These are phyloP conservation scores for Mycena rebaudengoi DNA, from an alignment of 768 basidiomycete species.

Conservation along the genomic window DNA sequence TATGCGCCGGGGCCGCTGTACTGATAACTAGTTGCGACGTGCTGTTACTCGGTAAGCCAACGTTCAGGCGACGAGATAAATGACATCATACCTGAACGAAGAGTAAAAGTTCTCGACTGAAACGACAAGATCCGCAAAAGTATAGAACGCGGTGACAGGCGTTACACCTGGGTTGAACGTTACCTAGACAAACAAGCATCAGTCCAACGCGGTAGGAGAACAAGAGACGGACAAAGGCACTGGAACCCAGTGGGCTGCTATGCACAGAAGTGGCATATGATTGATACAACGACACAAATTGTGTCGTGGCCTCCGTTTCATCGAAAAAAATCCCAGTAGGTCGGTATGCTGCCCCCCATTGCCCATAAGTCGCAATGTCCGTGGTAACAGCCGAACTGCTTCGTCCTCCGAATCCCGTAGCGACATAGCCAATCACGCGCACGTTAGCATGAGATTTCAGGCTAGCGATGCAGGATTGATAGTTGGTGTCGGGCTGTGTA, in stretches of 20 bases:
- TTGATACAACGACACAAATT: constrained; percentile 33
- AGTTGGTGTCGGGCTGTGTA: constrained; percentile 39
- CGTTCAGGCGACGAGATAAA: not conserved
- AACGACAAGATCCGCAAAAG: constrained; percentile 39
- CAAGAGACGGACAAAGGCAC: not conserved
- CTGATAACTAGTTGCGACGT: constrained; percentile 30
- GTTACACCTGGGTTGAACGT: constrained; percentile 39
- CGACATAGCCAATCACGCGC: constrained; percentile 43
- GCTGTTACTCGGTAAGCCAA: constrained; percentile 20
- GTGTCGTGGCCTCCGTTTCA: constrained; percentile 31
- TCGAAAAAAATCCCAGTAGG: constrained; percentile 48
- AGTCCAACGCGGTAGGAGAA: too few relatives aligned
- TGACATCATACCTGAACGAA: constrained; percentile 42
- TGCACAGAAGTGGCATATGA: constrained; percentile 29
- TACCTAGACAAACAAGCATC: constrained; percentile 26
- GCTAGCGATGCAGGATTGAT: constrained; percentile 38
- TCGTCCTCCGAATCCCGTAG: constrained; percentile 33
- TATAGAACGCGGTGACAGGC: constrained; percentile 27
- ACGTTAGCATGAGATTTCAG: constrained; percentile 34
- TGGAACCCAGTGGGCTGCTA: not conserved
- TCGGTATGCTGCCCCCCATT: constrained; percentile 39
- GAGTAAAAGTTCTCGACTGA: constrained; percentile 37
- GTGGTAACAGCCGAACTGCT: constrained; percentile 28
- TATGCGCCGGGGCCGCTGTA: constrained; percentile 24
- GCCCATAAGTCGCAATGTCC: constrained; percentile 41